Percentiles rank a stretch among this genome's conserved stretches.
These are phyloP conservation scores for Gautieria morchelliformis DNA, from an alignment of 768 basidiomycete genomes.

Conservation along the genomic window DNA sequence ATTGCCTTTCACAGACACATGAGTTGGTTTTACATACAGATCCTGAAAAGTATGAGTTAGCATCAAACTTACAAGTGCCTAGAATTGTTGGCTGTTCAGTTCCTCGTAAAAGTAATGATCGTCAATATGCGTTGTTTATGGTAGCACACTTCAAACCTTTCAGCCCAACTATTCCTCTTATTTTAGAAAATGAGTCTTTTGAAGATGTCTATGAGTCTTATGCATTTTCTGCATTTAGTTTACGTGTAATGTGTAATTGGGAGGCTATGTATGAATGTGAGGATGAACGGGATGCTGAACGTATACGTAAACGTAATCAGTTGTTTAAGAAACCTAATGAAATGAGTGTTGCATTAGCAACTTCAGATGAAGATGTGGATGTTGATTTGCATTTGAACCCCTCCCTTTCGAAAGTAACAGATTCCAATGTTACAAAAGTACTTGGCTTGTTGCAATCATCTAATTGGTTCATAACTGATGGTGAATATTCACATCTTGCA, in stretches of 20 bases:
- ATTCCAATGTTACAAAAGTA: too few species aligned
- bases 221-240: too few species aligned
- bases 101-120: background rate
- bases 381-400: too few species aligned
- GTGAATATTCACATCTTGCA: too few species aligned
- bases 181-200: background rate
- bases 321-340: too few species aligned
- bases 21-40: background rate
- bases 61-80: background rate
- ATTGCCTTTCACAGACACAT: background rate
- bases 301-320: too few species aligned
- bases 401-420: too few species aligned
- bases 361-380: too few species aligned
- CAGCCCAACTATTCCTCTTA: background rate
- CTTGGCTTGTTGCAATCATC: too few species aligned
- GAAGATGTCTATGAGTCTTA: too few species aligned
- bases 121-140: background rate
- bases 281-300: slow-evolving; percentile 25
- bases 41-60: background rate
- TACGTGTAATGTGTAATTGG: slow-evolving; percentile 26
- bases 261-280: slow-evolving; percentile 25
- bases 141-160: background rate
- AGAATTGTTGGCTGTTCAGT: background rate
- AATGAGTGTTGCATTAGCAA: too few species aligned
- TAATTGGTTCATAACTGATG: too few species aligned